Percentiles rank a stretch among this genome's conserved stretches.
phyloP scores from a whole-genome alignment of 2,329 filamentous ascomycete species.

The Byssothecium circinans region DNA sequence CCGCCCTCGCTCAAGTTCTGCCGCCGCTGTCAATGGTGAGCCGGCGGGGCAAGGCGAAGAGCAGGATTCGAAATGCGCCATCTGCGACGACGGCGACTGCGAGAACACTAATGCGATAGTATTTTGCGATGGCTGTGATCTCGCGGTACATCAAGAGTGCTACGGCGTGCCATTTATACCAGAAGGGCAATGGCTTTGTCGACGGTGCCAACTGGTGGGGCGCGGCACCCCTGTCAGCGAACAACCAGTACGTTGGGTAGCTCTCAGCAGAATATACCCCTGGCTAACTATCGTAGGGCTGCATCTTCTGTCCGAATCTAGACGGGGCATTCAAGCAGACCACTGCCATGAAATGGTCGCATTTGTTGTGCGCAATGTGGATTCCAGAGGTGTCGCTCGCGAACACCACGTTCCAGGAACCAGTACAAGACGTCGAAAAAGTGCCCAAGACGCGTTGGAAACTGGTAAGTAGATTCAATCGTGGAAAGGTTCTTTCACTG shows the following conservation, averaged over 20 bases:
- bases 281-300: conserved; percentile 48
- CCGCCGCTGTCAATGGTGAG: conserved; percentile 93
- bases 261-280: not conserved
- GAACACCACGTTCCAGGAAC: conserved; percentile 97
- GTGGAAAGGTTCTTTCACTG: conserved; percentile 7
- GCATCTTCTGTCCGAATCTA: conserved; percentile 97
- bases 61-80: conserved; percentile 94
- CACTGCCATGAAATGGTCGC: conserved; percentile 93
- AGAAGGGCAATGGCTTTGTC: conserved; percentile 96
- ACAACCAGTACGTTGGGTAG: conserved; percentile 31
- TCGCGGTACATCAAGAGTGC: conserved; percentile 97
- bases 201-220: conserved; percentile 94
- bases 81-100: conserved; percentile 98
- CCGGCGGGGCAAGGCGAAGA: conserved; percentile 79
- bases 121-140: conserved; percentile 96
- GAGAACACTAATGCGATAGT: conserved; percentile 99
- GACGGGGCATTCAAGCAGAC: conserved; percentile 99
- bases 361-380: conserved; percentile 96
- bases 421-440: conserved; percentile 96
- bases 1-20: conserved; percentile 87
- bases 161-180: conserved; percentile 99
- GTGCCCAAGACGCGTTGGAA: conserved; percentile 95
- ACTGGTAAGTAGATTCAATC: conserved; percentile 50
- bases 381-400: conserved; percentile 95
- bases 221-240: conserved; percentile 77